Conservation (phyloP, 306 rosid genomes). For the Cajanus cajan region DNA sequence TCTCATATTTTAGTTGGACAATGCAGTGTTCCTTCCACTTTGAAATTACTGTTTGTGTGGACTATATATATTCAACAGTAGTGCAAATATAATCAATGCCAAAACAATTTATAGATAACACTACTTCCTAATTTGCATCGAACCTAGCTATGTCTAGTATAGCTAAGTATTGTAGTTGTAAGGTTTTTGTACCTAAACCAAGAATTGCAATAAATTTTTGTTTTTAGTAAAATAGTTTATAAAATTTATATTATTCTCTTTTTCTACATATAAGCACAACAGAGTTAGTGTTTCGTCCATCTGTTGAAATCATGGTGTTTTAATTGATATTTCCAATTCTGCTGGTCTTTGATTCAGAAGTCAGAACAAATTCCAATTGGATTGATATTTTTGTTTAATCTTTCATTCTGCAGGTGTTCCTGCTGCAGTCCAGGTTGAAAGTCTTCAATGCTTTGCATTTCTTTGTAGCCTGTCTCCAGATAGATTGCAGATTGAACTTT, state of each 20-base stretch:
- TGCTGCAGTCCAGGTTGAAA: slow-evolving; percentile 74
- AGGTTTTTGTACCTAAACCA: too few species aligned
- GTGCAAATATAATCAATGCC: not conserved
- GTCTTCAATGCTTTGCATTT: slow-evolving; percentile 70
- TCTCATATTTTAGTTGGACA: slow-evolving; percentile 1
- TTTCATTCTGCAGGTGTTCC: slow-evolving; percentile 64
- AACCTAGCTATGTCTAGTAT: not conserved
- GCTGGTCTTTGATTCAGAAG: slow-evolving; percentile 4
- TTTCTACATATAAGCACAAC: too few species aligned
- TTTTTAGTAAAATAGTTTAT: too few species aligned
- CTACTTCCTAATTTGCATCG: not conserved
- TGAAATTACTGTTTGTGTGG: not conserved
- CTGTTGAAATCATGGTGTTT: not conserved
- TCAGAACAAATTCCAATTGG: not conserved
- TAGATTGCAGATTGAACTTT: slow-evolving; percentile 55
- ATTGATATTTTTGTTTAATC: slow-evolving; percentile 16
- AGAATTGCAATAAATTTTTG: too few species aligned
- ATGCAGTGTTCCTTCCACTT: not conserved
- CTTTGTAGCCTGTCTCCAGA: slow-evolving; percentile 64
- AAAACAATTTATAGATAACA: not conserved
- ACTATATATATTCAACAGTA: not conserved
- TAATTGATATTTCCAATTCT: not conserved
- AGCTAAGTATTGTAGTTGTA: too few species aligned
- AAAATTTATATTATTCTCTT: too few species aligned
- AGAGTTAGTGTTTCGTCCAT: not conserved